Evolutionary conservation across 2,329 filamentous ascomycete genomes (phyloP), one percentile per base, ranked within the genome.

Genomic region (Diaporthe ilicicola): DNA sequence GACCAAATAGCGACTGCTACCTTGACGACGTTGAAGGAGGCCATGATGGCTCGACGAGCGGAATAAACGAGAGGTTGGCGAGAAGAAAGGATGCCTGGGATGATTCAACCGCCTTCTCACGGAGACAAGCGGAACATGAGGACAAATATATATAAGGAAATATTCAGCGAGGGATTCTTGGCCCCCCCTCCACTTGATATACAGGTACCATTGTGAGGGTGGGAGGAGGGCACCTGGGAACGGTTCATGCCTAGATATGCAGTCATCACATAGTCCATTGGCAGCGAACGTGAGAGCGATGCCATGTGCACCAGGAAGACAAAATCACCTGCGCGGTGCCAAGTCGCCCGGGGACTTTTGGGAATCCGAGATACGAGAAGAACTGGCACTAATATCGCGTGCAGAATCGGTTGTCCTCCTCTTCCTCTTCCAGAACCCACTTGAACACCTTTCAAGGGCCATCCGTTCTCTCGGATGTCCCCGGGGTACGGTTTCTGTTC

Each of bases 201-300:
- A 19, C 59, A 50, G 59, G 59, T 32, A 50, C 59, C 27, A 37
- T 50, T 8, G 4, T 62, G 42, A 50, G 27, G 10, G 27, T 24
- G 42, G 59, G n/a, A 64, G 59, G 29, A 37, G 5, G 19, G 46
- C 12, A 37, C 44, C 29, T 12, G 44, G 29, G 13, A 29, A 59
- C 44, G 48, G 10, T 48, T 2, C 19, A 34, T 37, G 44, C 42
- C 59, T 37, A 64, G 27, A 64, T 37, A 64, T 64, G 59, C 59
- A 50, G 59, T 64, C 29, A 50, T 64, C 27, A n/a, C n/a, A 64
- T 50, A 64, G 59, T 62, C 17, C 34, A 37, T 64, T 17, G 27
- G n/a, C n/a, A 64, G 59, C 29, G 27, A 37, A n/a, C 15, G 7
- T 37, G 44, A 1, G 15, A 48, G 44, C 29, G 24, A 27, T 8